Percentiles rank a stretch among this genome's conserved stretches.
phyloP scores from a whole-genome alignment of 1,139 yeast species.

The Yamadazyma trypodendri region DNA sequence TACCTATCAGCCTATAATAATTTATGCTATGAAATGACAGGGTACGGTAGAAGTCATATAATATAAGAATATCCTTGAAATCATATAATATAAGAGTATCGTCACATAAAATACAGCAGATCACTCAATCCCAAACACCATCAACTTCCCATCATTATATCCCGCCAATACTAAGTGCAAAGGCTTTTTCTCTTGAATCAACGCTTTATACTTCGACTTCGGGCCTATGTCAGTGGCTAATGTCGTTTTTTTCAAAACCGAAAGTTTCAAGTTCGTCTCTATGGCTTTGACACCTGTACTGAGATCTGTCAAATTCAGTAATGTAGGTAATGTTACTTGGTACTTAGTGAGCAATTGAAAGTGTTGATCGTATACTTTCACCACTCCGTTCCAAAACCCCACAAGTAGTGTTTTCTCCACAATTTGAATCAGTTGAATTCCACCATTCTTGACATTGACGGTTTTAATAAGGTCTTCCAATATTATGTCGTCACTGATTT shows the following conservation, averaged over 20 bases:
- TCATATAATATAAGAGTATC: no score
- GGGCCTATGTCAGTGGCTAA: neutral
- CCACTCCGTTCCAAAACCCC: conserved; percentile 44
- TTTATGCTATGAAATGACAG: no score
- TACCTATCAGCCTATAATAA: conserved; percentile 7
- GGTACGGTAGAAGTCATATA: no score
- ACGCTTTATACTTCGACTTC: conserved; percentile 15
- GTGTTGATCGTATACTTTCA: conserved; percentile 22
- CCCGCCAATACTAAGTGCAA: conserved; percentile 29
- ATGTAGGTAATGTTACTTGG: conserved; percentile 18
- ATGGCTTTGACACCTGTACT: conserved; percentile 10
- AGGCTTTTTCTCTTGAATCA: conserved; percentile 13
- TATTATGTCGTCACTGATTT: conserved; percentile 4
- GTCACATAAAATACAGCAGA: neutral
- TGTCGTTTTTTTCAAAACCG: conserved; percentile 14
- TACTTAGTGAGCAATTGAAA: conserved; percentile 11
- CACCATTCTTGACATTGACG: conserved; percentile 19
- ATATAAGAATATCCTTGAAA: no score
- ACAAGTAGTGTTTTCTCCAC: conserved; percentile 16
- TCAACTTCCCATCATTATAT: conserved; percentile 37
- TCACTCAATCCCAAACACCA: conserved; percentile 10
- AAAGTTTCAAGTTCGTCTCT: conserved; percentile 16
- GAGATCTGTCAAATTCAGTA: conserved; percentile 11
- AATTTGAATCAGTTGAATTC: conserved; percentile 20
- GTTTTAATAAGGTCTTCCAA: conserved; percentile 1